Conservation (phyloP, 1,139 yeast species). For the Yamadazyma epiphylla region DNA sequence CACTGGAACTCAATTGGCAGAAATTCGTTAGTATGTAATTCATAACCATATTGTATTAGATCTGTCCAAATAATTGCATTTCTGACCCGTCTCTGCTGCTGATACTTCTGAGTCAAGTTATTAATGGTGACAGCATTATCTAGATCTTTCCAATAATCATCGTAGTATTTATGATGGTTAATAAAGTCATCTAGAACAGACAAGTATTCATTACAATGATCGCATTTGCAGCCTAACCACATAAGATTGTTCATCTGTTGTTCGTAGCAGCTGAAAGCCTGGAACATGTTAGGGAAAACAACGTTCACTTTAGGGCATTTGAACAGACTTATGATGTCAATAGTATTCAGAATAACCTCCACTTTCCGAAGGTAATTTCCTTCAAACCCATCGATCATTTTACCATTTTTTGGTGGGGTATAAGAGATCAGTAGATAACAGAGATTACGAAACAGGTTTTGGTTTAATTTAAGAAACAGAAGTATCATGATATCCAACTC, state of each 20-base stretch:
- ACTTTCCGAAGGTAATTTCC: slow-evolving; percentile 65
- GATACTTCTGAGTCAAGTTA: slow-evolving; percentile 38
- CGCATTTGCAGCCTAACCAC: slow-evolving; percentile 76
- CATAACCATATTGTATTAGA: slow-evolving; percentile 26
- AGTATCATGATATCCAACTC: slow-evolving; percentile 8
- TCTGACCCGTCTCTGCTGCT: background rate
- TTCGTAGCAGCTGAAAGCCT: slow-evolving; percentile 62
- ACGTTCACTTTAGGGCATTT: slow-evolving; percentile 33
- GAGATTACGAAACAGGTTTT: slow-evolving; percentile 3
- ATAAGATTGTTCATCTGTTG: slow-evolving; percentile 62
- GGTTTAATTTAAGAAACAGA: slow-evolving; percentile 4
- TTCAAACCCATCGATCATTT: slow-evolving; percentile 55
- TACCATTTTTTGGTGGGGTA: slow-evolving; percentile 17
- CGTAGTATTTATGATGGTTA: slow-evolving; percentile 60
- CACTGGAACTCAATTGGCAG: slow-evolving; percentile 33
- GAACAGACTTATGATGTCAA: slow-evolving; percentile 27
- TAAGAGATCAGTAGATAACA: slow-evolving; percentile 9
- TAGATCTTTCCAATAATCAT: slow-evolving; percentile 51
- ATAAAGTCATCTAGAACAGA: slow-evolving; percentile 53
- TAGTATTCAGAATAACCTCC: slow-evolving; percentile 40
- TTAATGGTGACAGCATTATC: slow-evolving; percentile 56
- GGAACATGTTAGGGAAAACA: slow-evolving; percentile 55
- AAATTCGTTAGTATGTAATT: slow-evolving; percentile 30
- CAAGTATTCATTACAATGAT: slow-evolving; percentile 46
- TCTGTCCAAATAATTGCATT: background rate